A percentile compares a stretch with the other conserved stretches of the same genome.
These are phyloP conservation scores for Apiosordaria backusii DNA, from an alignment of 495 filamentous ascomycete species.

Conservation along the genomic window DNA sequence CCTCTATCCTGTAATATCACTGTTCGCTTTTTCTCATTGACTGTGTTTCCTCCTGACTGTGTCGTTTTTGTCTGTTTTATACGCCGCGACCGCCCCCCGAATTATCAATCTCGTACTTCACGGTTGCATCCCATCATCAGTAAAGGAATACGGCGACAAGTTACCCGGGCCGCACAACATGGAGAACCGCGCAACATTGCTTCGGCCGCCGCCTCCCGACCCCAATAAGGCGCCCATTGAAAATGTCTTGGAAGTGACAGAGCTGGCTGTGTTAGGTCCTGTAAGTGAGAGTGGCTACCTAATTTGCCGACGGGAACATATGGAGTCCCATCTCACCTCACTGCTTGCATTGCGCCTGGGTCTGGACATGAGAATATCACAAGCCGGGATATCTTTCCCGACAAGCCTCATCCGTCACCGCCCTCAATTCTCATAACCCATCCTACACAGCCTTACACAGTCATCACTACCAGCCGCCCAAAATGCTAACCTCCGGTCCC, in stretches of 20 bases:
- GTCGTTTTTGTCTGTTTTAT: conserved; percentile 2
- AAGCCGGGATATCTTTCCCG: neutral
- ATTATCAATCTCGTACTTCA: neutral
- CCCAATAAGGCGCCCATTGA: conserved; percentile 76
- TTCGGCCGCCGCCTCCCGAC: conserved; percentile 69
- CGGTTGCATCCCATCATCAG: neutral
- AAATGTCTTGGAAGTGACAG: conserved; percentile 80
- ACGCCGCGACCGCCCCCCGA: conserved; percentile 1
- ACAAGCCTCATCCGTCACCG: neutral
- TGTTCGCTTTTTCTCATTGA: neutral
- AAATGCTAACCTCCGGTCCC: conserved; percentile 7
- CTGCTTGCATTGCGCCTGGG: too few relatives aligned
- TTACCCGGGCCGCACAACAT: conserved; percentile 1
- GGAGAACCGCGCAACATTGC: conserved; percentile 56
- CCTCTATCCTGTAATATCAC: neutral
- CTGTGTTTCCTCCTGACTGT: neutral
- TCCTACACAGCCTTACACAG: conserved; percentile 14
- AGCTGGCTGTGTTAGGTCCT: conserved; percentile 73
- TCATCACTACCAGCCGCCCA: neutral
- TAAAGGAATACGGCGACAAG: conserved; percentile 2
- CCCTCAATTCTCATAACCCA: neutral
- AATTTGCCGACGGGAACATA: neutral
- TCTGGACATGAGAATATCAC: neutral
- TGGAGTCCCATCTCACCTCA: neutral
- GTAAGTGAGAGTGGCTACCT: conserved; percentile 47